phyloP scores from a whole-genome alignment of 371 early-diverging fungal genomes.

The Phascolomyces articulosus region DNA sequence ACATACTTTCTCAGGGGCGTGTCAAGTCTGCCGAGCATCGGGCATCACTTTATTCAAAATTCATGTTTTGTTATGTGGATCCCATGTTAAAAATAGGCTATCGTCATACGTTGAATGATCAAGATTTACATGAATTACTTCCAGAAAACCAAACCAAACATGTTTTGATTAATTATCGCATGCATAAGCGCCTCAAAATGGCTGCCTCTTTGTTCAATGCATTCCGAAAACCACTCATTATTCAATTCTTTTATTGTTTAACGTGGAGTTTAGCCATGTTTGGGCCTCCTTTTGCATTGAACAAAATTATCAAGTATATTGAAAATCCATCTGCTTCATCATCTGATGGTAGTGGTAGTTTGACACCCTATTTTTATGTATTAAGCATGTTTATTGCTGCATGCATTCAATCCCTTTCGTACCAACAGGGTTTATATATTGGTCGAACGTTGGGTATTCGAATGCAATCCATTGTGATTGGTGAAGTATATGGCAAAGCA shows the following conservation, averaged over 20 bases:
- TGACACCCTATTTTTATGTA: conserved; percentile 61
- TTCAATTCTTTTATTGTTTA: conserved; percentile 47
- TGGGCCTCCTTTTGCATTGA: conserved; percentile 59
- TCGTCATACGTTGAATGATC: conserved; percentile 47
- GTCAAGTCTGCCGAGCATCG: conserved; percentile 50
- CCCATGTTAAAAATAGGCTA: conserved; percentile 56
- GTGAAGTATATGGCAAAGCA: conserved; percentile 61
- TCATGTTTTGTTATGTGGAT: conserved; percentile 58
- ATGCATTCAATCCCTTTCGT: conserved; percentile 42
- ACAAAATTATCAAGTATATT: conserved; percentile 58
- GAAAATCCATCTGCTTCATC: conserved; percentile 38
- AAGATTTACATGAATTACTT: conserved; percentile 52
- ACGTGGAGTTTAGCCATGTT: conserved; percentile 49
- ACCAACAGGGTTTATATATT: conserved; percentile 58
- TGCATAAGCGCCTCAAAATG: neutral
- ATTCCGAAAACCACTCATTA: conserved; percentile 34
- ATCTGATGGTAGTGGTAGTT: too few relatives aligned
- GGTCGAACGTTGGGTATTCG: conserved; percentile 57
- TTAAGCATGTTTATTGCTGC: conserved; percentile 60
- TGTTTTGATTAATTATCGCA: conserved; percentile 21
- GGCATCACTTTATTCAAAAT: conserved; percentile 55
- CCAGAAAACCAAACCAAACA: conserved; percentile 37
- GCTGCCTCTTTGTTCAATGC: conserved; percentile 24
- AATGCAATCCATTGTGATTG: conserved; percentile 59
- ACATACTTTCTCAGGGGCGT: conserved; percentile 46